These are phyloP conservation scores for Pseudogymnoascus sp. DNA, from an alignment of 2,329 filamentous ascomycete genomes.

Conservation along the genomic window DNA sequence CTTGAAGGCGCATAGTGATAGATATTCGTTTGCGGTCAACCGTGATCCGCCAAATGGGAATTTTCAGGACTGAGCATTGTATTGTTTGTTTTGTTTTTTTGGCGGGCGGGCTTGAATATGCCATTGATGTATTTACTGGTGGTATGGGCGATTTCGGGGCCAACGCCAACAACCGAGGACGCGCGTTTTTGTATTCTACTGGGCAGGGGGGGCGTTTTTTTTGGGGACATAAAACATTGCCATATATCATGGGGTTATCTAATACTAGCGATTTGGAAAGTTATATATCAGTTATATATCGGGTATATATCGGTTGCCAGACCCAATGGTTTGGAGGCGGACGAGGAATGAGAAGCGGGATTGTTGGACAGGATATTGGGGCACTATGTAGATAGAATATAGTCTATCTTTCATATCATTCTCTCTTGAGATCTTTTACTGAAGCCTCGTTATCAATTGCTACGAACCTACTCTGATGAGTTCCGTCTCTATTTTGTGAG, in stretches of 20 bases:
- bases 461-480: background rate
- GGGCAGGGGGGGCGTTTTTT: background rate
- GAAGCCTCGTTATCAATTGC: background rate
- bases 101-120: background rate
- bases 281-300: no score
- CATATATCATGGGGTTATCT: background rate
- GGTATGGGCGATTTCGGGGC: background rate
- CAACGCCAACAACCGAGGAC: background rate
- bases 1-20: slow-evolving; percentile 25
- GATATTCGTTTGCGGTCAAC: slow-evolving; percentile 21
- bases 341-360: background rate
- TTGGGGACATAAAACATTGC: background rate
- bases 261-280: background rate
- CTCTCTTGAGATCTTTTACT: background rate
- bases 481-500: background rate
- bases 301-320: background rate
- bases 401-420: background rate
- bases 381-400: background rate
- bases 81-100: background rate
- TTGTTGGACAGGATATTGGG: background rate
- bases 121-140: background rate
- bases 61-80: slow-evolving; percentile 18
- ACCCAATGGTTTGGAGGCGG: background rate
- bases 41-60: slow-evolving; percentile 19
- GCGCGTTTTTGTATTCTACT: background rate